A percentile compares a stretch with the other conserved stretches of the same genome.
These are phyloP conservation scores for Curvularia lunata DNA, from an alignment of 2,329 filamentous ascomycete species.

Conservation along the genomic window DNA sequence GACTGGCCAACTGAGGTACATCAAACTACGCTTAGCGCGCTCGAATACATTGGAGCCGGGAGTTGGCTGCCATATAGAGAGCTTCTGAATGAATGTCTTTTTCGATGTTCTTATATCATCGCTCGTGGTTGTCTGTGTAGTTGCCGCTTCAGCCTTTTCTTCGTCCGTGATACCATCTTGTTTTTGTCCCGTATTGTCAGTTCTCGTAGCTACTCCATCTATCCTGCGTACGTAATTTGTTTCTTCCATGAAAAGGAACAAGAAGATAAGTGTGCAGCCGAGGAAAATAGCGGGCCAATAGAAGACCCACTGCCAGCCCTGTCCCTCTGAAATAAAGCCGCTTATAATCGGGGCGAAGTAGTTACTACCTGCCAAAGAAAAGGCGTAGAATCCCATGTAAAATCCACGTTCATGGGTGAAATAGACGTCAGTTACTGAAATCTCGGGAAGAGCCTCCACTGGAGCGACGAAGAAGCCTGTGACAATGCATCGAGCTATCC, in stretches of 20 bases:
- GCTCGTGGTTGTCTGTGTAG: slow-evolving; percentile 24
- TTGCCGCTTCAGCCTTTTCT: slow-evolving; percentile 31
- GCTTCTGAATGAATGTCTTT: slow-evolving; percentile 29
- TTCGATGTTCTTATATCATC: slow-evolving; percentile 12
- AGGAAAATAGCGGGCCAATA: slow-evolving; percentile 63
- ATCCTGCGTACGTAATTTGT: slow-evolving; percentile 59
- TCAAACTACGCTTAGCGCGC: slow-evolving; percentile 28
- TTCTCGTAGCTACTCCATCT: slow-evolving; percentile 15
- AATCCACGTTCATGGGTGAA: slow-evolving; percentile 45
- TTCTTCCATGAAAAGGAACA: slow-evolving; percentile 67
- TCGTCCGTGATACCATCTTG: slow-evolving; percentile 15
- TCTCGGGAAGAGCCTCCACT: slow-evolving; percentile 58
- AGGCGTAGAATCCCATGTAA: slow-evolving; percentile 43
- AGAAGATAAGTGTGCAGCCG: slow-evolving; percentile 56
- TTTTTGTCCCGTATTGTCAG: slow-evolving; percentile 14
- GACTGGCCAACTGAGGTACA: slow-evolving; percentile 48
- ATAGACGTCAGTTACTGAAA: slow-evolving; percentile 53
- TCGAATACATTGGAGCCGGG: slow-evolving; percentile 28
- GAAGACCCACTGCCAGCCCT: slow-evolving; percentile 47
- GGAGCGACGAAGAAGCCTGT: slow-evolving; percentile 58
- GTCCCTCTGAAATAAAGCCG: slow-evolving; percentile 46
- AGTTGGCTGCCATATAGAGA: slow-evolving; percentile 31
- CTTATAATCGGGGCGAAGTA: slow-evolving; percentile 48
- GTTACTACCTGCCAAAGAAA: slow-evolving; percentile 44
- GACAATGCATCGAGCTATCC: slow-evolving; percentile 56